Evolutionary conservation across 169 alveolate species (phyloP).

Genomic region (Cryptosporidium andersoni): DNA sequence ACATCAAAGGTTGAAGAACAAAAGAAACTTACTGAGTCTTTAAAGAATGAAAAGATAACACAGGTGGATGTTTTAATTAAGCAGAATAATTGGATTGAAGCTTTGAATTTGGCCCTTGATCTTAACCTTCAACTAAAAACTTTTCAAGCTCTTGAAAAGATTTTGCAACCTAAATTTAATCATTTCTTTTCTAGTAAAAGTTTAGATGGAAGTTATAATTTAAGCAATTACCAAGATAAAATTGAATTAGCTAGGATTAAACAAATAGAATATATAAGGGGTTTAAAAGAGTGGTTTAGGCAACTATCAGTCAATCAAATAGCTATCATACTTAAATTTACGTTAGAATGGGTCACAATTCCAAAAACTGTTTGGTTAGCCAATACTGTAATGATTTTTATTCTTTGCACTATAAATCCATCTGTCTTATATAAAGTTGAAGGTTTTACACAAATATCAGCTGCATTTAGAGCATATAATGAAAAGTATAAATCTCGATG

Average conservation of each 20-base stretch:
- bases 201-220: not conserved
- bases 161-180: slow-evolving; percentile 18
- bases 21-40: slow-evolving; percentile 7
- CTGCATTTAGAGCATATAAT: slow-evolving; percentile 59
- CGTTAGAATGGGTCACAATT: slow-evolving; percentile 61
- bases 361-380: slow-evolving; percentile 62
- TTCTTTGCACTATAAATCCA: slow-evolving; percentile 17
- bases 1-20: slow-evolving; percentile 33
- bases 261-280: no score
- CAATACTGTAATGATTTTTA: slow-evolving; percentile 41
- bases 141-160: slow-evolving; percentile 42
- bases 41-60: slow-evolving; percentile 26
- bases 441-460: slow-evolving; percentile 44
- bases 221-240: no score
- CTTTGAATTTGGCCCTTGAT: slow-evolving; percentile 33
- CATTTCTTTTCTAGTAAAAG: not conserved
- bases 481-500: slow-evolving; percentile 13
- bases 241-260: no score
- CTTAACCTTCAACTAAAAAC: slow-evolving; percentile 52
- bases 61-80: slow-evolving; percentile 40
- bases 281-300: slow-evolving; percentile 20
- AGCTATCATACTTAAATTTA: slow-evolving; percentile 13
- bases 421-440: slow-evolving; percentile 33
- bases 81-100: slow-evolving; percentile 24
- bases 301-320: slow-evolving; percentile 1